Evolutionary conservation across 2,329 filamentous ascomycete genomes (phyloP).

Genomic region (Ceratocystis smalleyi): DNA sequence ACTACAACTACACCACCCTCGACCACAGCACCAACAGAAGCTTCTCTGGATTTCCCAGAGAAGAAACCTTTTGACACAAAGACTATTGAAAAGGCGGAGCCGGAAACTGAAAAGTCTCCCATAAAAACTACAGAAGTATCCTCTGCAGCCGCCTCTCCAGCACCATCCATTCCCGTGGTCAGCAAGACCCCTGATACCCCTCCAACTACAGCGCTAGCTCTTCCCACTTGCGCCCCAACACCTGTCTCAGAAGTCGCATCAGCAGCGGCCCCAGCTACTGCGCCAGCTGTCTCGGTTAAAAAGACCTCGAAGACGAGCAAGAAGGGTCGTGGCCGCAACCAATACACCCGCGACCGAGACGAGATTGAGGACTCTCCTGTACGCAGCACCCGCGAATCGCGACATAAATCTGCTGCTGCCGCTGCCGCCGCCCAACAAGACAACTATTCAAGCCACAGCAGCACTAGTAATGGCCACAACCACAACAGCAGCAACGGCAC

Average conservation of each 20-base stretch:
- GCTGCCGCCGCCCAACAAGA: not conserved
- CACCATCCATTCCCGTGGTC: not conserved
- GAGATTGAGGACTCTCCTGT: constrained; percentile 42
- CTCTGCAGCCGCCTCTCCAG: not conserved
- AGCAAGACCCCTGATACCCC: constrained; percentile 19
- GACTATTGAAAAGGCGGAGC: not conserved
- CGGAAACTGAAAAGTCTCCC: constrained; percentile 42
- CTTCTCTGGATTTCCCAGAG: not conserved
- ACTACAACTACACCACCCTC: not conserved
- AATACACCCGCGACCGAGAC: constrained; percentile 66
- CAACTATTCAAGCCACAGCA: constrained; percentile 17
- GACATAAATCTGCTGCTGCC: constrained; percentile 6
- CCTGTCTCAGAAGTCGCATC: constrained; percentile 23
- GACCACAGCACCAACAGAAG: not conserved
- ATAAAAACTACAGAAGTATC: constrained; percentile 19
- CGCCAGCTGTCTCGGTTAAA: constrained; percentile 32
- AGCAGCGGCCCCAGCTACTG: constrained; percentile 29
- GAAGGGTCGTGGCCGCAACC: constrained; percentile 59
- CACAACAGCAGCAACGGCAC: constrained; percentile 34
- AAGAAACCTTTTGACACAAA: not conserved
- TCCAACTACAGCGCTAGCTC: constrained; percentile 28
- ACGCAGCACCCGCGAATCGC: constrained; percentile 35
- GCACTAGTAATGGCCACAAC: constrained; percentile 21
- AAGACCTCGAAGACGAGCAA: constrained; percentile 46
- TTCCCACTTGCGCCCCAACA: constrained; percentile 24